Evolutionary conservation across 2,329 filamentous ascomycete genomes (phyloP), one percentile per base, ranked within the genome.

Genomic region (Boeremia exigua): DNA sequence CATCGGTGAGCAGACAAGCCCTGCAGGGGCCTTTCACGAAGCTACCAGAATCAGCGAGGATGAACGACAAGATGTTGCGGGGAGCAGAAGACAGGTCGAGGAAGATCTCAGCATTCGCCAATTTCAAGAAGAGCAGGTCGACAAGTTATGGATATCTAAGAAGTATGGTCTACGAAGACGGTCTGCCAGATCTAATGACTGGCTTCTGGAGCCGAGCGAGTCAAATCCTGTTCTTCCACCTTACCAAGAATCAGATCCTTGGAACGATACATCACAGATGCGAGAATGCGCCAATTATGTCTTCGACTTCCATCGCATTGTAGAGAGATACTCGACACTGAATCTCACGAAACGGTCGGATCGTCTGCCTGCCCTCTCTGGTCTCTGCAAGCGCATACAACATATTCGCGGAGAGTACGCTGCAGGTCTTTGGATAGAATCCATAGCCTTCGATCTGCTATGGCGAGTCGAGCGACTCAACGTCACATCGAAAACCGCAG

Each of bases 401-500:
- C 52, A 58, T 50, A 29, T 66, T 5, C 59, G 63, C 6, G 56
- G 59, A 32, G 44, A 56, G 25, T 63, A 59, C 32, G 36, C 57
- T 1, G 60, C 62, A 6, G 60, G 62, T 10, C 45, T 67, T 3
- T 67, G 62, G 63, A 38, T 38, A 6, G 60, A 66, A 10, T 62
- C 61, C 2, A 29, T 66, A n/a, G 44, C 47, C 8, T 61, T 56
- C 37, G 61, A 65, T 30, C 56, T 66, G 14, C n/a, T 63, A 4
- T 66, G 61, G 61, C 56, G 63, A 15, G 48, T 64, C 17, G 46
- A 66, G 8, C 58, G 47, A 11, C 46, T 63, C 15, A 40, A 38
- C 28, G 39, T 34, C 1, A n/a, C 19, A 8, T 28, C 14, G 4
- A 44, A 14, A 4, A 34, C 11, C 3, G 14, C 28, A 15, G 23